A percentile compares a stretch with the other conserved stretches of the same genome.
Conservation (phyloP, 345 rosid species). For the Hibiscus mutabilis region DNA sequence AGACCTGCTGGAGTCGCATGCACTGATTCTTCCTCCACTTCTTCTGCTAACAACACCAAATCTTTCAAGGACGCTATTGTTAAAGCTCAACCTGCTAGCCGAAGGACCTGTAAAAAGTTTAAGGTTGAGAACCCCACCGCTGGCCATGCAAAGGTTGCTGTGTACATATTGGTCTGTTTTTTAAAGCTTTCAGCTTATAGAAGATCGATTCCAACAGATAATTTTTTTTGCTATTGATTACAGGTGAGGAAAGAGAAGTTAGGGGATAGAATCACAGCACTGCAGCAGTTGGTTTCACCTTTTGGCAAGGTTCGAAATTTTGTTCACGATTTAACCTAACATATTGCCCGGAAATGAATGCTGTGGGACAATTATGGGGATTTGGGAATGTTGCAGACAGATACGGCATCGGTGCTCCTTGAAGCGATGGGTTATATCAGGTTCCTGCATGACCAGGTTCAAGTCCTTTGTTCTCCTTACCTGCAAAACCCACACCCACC, state of each 20-base stretch:
- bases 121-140: slow-evolving; percentile 38
- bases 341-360: too few relatives aligned
- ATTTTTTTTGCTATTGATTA: not conserved
- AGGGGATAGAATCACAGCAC: slow-evolving; percentile 66
- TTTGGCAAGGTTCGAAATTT: slow-evolving; percentile 89
- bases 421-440: slow-evolving; percentile 96
- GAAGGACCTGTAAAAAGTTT: slow-evolving; percentile 35
- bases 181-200: too few relatives aligned
- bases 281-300: slow-evolving; percentile 90
- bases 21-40: too few relatives aligned
- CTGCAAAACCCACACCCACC: slow-evolving; percentile 43
- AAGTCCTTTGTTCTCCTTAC: slow-evolving; percentile 80
- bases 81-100: slow-evolving; percentile 16
- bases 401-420: slow-evolving; percentile 84
- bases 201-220: too few relatives aligned
- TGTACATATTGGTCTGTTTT: too few relatives aligned
- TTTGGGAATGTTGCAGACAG: slow-evolving; percentile 51
- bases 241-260: slow-evolving; percentile 64
- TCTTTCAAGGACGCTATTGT: not conserved
- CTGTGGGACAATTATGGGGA: not conserved
- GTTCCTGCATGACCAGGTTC: slow-evolving; percentile 89
- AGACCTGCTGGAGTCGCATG: too few relatives aligned
- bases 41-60: too few relatives aligned
- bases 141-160: slow-evolving; percentile 34
- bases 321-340: too few relatives aligned